phyloP scores from a whole-genome alignment of 176 grass and related monocot genomes.

The Phyllostachys edulis region DNA sequence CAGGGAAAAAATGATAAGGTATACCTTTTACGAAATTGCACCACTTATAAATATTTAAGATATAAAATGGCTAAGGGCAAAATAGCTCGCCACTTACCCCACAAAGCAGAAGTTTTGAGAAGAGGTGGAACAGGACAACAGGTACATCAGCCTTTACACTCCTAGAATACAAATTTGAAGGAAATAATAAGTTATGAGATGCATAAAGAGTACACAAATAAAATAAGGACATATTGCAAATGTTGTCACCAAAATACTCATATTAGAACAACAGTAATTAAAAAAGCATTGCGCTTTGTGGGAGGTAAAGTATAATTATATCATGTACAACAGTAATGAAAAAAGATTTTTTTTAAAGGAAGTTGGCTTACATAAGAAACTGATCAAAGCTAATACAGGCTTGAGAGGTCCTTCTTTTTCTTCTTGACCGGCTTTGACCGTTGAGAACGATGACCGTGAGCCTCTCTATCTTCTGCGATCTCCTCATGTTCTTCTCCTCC shows the following conservation, averaged over 20 bases:
- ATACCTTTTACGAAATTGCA: conserved; percentile 25
- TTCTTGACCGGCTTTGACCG: no score
- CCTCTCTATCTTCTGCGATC: no score
- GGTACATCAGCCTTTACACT: conserved; percentile 86
- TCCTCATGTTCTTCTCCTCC: no score
- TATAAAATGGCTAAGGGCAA: no score
- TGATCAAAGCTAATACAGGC: no score
- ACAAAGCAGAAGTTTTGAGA: conserved; percentile 80
- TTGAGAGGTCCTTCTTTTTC: no score
- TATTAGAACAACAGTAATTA: neutral
- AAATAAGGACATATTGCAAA: neutral
- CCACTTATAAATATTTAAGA: no score
- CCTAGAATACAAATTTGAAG: conserved; percentile 49
- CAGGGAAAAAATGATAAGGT: neutral
- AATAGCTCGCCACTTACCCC: conserved; percentile 66
- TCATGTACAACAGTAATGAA: no score
- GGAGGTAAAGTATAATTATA: neutral
- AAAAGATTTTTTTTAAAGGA: no score
- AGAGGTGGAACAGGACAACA: conserved; percentile 94
- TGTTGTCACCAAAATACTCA: neutral
- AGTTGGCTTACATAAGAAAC: no score
- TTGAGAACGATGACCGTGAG: no score
- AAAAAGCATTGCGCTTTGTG: neutral
- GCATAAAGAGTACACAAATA: neutral
- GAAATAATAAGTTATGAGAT: neutral